phyloP scores from a whole-genome alignment of 2,329 filamentous ascomycete genomes.

The Huntiella abstrusa region DNA sequence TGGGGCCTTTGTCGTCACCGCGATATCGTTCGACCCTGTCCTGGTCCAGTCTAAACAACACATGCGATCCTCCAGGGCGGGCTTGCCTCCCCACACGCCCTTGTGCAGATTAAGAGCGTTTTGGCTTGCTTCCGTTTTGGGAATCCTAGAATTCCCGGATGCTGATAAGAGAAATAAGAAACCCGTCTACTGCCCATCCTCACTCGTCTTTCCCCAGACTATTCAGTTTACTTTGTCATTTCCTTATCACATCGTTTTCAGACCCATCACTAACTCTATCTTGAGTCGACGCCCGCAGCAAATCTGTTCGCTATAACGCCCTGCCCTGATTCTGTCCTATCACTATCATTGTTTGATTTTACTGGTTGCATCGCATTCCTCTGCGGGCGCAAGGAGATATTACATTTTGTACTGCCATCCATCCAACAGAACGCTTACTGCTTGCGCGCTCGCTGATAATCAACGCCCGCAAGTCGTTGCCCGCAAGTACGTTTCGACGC shows the following conservation, averaged over 20 bases:
- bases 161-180: slow-evolving; percentile 8
- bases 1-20: too few species aligned
- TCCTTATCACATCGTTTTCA: slow-evolving; percentile 10
- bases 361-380: not conserved
- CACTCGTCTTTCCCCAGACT: not conserved
- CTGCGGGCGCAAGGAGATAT: slow-evolving; percentile 7
- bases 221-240: not conserved
- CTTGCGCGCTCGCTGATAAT: too few species aligned
- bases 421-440: too few species aligned
- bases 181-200: not conserved
- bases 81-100: not conserved
- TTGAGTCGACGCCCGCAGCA: slow-evolving; percentile 3
- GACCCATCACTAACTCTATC: slow-evolving; percentile 5
- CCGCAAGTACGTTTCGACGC: too few species aligned
- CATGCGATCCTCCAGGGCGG: not conserved
- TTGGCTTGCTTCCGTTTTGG: slow-evolving; percentile 2
- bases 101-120: slow-evolving; percentile 1
- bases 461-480: too few species aligned
- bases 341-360: not conserved
- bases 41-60: not conserved
- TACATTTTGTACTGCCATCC: too few species aligned
- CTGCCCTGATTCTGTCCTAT: not conserved
- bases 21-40: not conserved
- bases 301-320: not conserved
- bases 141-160: not conserved